Evolutionary conservation across 345 rosid genomes (phyloP).

Genomic region (Theobroma cacao): DNA sequence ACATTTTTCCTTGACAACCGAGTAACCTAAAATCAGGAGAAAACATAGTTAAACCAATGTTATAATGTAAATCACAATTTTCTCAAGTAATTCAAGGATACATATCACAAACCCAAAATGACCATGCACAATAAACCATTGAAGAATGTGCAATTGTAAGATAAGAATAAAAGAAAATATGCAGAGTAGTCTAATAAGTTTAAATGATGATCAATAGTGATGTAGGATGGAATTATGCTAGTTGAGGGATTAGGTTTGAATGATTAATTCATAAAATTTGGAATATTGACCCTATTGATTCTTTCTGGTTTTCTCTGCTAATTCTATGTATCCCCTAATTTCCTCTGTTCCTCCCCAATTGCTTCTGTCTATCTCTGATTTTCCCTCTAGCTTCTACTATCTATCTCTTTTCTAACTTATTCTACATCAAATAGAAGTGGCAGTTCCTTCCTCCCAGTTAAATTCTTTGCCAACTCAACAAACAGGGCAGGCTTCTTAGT

Average conservation of each 20-base stretch:
- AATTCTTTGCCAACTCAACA: background rate
- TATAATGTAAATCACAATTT: background rate
- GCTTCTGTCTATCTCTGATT: too few relatives aligned
- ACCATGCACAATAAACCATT: background rate
- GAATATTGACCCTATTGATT: too few relatives aligned
- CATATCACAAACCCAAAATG: background rate
- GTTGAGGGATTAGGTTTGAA: too few relatives aligned
- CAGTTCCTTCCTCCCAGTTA: background rate
- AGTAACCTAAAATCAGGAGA: slow-evolving; percentile 58
- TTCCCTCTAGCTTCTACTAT: too few relatives aligned
- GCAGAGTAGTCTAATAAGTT: background rate
- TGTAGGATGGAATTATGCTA: too few relatives aligned
- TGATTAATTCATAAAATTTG: too few relatives aligned
- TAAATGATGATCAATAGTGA: background rate
- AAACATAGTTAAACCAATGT: slow-evolving; percentile 8
- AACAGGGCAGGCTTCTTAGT: background rate
- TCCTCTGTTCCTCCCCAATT: too few relatives aligned
- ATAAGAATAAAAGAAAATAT: background rate
- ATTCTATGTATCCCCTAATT: too few relatives aligned
- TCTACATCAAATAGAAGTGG: background rate
- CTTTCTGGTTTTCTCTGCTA: too few relatives aligned
- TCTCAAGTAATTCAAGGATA: background rate
- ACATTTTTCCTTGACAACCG: slow-evolving; percentile 88
- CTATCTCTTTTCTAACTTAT: too few relatives aligned
- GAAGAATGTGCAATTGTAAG: background rate